Evolutionary conservation across 2,329 filamentous ascomycete genomes (phyloP).

Genomic region (Fusarium sp.): DNA sequence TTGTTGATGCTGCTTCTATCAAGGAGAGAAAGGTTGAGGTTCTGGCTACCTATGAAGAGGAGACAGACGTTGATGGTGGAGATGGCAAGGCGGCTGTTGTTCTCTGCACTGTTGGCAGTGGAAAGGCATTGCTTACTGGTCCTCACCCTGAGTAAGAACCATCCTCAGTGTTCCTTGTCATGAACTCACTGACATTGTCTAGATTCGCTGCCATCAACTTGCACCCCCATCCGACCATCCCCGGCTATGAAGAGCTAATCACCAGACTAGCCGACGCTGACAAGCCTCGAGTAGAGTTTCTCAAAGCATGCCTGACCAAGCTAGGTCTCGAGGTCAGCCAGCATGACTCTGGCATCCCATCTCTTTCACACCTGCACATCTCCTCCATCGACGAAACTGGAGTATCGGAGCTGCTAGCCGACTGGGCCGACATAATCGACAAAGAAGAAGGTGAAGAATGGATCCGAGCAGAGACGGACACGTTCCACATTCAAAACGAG

Average conservation of each 20-base stretch:
- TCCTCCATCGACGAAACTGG: constrained; percentile 75
- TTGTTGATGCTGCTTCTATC: constrained; percentile 79
- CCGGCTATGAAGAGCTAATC: constrained; percentile 78
- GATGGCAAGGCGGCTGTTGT: constrained; percentile 82
- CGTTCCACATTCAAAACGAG: constrained; percentile 80
- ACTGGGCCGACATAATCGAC: constrained; percentile 75
- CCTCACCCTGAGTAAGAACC: constrained; percentile 85
- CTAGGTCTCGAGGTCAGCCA: constrained; percentile 83
- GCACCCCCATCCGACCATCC: constrained; percentile 71
- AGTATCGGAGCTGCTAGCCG: constrained; percentile 74
- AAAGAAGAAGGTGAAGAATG: constrained; percentile 75
- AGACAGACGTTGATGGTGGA: constrained; percentile 81
- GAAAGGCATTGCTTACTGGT: constrained; percentile 82
- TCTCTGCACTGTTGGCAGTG: constrained; percentile 84
- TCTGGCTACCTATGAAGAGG: constrained; percentile 81
- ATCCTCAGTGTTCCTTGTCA: background rate
- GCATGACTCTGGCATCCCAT: constrained; percentile 76
- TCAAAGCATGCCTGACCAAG: constrained; percentile 83
- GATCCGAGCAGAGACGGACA: constrained; percentile 85
- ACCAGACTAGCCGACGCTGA: constrained; percentile 77
- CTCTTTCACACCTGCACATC: constrained; percentile 85
- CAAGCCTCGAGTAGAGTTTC: constrained; percentile 75
- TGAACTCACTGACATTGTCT: background rate
- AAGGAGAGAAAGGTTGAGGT: constrained; percentile 78
- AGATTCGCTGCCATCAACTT: constrained; percentile 89